Conservation (phyloP, 495 filamentous ascomycete species). For the Choiromyces venosus region DNA sequence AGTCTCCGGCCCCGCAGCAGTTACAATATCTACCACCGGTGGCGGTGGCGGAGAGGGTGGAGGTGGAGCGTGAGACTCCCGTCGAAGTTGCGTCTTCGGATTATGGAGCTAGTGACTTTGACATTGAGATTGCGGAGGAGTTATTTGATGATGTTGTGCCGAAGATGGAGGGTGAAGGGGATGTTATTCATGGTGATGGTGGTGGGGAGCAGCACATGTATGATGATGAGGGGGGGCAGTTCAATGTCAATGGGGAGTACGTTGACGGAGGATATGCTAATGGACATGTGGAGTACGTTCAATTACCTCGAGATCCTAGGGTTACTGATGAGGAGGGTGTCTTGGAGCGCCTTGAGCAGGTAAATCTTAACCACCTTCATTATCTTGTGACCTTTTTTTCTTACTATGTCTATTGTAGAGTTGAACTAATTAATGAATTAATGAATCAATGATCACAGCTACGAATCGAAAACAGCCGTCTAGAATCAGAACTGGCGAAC, state of each 20-base stretch:
- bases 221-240: background rate
- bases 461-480: slow-evolving; percentile 18
- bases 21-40: slow-evolving; percentile 11
- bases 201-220: background rate
- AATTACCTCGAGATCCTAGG: background rate
- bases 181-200: background rate
- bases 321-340: slow-evolving; percentile 7
- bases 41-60: slow-evolving; percentile 3
- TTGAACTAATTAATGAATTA: slow-evolving; percentile 17
- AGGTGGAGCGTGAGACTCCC: background rate
- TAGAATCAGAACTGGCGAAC: slow-evolving; percentile 1
- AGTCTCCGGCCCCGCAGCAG: slow-evolving; percentile 1
- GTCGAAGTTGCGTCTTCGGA: slow-evolving; percentile 22
- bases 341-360: slow-evolving; percentile 11
- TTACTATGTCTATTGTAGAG: background rate
- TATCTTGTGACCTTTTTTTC: background rate
- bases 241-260: slow-evolving; percentile 6
- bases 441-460: slow-evolving; percentile 8
- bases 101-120: slow-evolving; percentile 26
- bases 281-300: slow-evolving; percentile 3
- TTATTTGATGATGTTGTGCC: slow-evolving; percentile 32
- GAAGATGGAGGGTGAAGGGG: slow-evolving; percentile 2
- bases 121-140: slow-evolving; percentile 25
- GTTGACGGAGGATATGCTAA: slow-evolving; percentile 13
- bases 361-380: background rate